Evolutionary conservation across 257 asterid genomes (phyloP), one percentile per base, ranked within the genome.

Genomic region (Solanum neorickii): DNA sequence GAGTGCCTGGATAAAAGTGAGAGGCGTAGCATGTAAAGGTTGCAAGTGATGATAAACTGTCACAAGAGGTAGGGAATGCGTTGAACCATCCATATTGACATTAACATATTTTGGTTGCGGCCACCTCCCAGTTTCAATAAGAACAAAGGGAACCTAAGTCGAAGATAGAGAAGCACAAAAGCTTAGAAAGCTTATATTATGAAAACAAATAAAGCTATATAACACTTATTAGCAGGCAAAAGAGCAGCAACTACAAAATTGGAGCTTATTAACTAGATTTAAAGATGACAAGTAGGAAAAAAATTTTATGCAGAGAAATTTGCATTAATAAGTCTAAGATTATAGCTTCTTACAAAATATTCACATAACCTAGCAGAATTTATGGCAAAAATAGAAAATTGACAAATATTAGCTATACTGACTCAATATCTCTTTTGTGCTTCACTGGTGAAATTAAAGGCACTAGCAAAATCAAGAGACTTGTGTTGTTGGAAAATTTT

Each of bases 51-150:
- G 96, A 93, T 93, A 94, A 88, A 93, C 93, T 62, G 97, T 93
- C 42, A 92, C 90, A 66, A 96, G 95, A 75, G 99, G 99, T 82
- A 96, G 93, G 8, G 92, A 95, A 89, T 97, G 99, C 21, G 83
- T 88, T 89, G 99, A 96, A 87, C 98, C 98, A 85, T 93, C 96
- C 99, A 96, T 91, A 93, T 95, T 93, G 75, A 97, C 97, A 62
- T 90, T 73, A 82, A 95, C 88, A 93, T 92, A 93, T 86, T 91
- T 95, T 82, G 97, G 91, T 33, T 87, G 93, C 3, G 96, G 93
- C 93, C 92, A 83, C 52, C 91, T 92, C 83, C 93, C 95, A 27
- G 87, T 89, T 85, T 94, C 98, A 88, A 92, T 94, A 87, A 97
- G 94, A 89, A 94, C 65, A 90, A 95, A 97, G 3, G 99, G 99